Evolutionary conservation across 768 basidiomycete species (phyloP), one percentile per base, ranked within the genome.

Genomic region (Cystofilobasidium bisporidii): DNA sequence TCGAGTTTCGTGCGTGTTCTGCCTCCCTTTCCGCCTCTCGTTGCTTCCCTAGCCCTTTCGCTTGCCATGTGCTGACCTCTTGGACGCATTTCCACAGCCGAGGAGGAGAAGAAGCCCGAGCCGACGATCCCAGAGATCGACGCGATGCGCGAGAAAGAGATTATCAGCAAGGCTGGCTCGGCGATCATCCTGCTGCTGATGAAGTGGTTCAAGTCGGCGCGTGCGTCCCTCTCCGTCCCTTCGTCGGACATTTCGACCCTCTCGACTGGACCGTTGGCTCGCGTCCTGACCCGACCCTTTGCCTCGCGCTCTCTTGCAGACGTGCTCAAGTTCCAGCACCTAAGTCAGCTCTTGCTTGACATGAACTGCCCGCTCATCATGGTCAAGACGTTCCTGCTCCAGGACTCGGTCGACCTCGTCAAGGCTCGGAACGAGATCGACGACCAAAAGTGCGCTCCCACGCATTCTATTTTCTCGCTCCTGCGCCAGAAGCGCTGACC

Each of bases 131-230:
- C 97, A 69, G 94, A 99, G 72, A 85, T 89, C 59, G 96, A 99
- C 74, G 87, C 93, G 36, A 87, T 85, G 30, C 85, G 96, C 15
- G 94, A 98, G 78, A 88, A 94, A 45, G 96, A 99, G 77, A 93
- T 99, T 72, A 96, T 90, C 0, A 91, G 90, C 15, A 99, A 99
- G 76, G 92, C 92, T 0, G 90, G 96, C 5, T 97, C 96, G 18
- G 94, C 92, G 1, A 96, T 98, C 66, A 77, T 99, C 32, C 78
- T 98, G 8, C 79, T 97, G 43, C 83, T 88, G 2, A 77, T 99
- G 71, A 96, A 98, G 76, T 99, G 96, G 96, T 94, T 97, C 81
- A 98, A 98, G 78, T 89, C 88, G 28, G 97, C 94, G 61, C 96
- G 94, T 97, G 72, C 76, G 91, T 82, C 14, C 36, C 36, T 36